Evolutionary conservation across 2,329 filamentous ascomycete species (phyloP), one percentile per base, ranked within the genome.

Genomic region (Neonectria neomacrospora): DNA sequence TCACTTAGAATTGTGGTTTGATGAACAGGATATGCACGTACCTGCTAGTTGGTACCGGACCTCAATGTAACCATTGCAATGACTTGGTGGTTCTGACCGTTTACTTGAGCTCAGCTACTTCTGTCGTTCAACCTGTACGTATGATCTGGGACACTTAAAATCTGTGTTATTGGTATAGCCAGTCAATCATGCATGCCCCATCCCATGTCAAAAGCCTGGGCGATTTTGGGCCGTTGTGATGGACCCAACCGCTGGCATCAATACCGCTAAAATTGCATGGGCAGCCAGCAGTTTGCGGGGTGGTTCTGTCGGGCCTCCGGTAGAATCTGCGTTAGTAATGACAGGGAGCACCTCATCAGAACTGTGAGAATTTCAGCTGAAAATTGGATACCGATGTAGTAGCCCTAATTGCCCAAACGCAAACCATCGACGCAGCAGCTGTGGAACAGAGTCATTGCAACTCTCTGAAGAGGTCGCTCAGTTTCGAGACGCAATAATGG

Each of bases 191-290:
- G 28, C 12, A 50, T 30, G 14, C n/a, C 23, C 23, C 8, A n/a
- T 48, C 44, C 44, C n/a, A 9, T 50, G 47, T 14, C n/a, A 22
- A 50, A 50, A 18, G 26, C 30, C 11, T 47, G n/a, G 26, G 26
- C 9, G 39, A 55, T 18, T 28, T 32, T 16, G 23, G 23, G 26
- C 10, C 11, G 22, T 26, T 16, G 7, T 37, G 34, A 37, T 37
- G 34, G 34, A 26, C 14, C 26, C 42, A 28, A 47, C 45, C 26
- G 56, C 28, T 70, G 66, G 56, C 70, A 72, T 62, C 64, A 73
- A 53, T 41, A 58, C 58, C 71, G 54, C 71, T 73, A 73, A 73
- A 73, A 73, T 70, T 68, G 55, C 63, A 69, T 66, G 57, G 55
- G 47, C 56, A 54, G 45, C 44, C 45, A 28, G 26, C 52, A 59